Evolutionary conservation across 768 basidiomycete genomes (phyloP).

Genomic region (Hydnomerulius pinastri): DNA sequence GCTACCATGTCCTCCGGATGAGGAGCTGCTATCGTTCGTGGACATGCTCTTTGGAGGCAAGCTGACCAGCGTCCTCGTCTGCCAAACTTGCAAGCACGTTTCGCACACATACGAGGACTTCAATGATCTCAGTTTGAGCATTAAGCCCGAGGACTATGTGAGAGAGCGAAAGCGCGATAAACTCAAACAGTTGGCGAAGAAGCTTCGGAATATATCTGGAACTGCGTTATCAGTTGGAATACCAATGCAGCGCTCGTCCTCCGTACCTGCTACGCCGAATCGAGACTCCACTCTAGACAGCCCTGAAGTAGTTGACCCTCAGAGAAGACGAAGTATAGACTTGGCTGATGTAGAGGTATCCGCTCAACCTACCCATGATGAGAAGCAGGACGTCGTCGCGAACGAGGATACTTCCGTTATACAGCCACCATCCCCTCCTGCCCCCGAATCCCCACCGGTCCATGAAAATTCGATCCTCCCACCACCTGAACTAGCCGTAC

Average conservation of each 20-base stretch:
- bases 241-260: conserved; percentile 53
- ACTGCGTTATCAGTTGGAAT: conserved; percentile 24
- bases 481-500: conserved; percentile 10
- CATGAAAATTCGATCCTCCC: conserved; percentile 12
- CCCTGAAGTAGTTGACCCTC: conserved; percentile 21
- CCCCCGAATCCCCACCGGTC: conserved; percentile 10
- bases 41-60: conserved; percentile 92
- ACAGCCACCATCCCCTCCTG: conserved; percentile 4
- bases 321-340: conserved; percentile 35
- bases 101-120: conserved; percentile 92
- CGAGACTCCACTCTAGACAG: conserved; percentile 35
- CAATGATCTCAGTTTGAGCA: conserved; percentile 88
- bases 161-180: conserved; percentile 76
- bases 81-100: conserved; percentile 91
- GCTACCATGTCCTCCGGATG: conserved; percentile 31
- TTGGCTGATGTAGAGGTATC: conserved; percentile 38
- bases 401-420: conserved; percentile 1
- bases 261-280: conserved; percentile 51
- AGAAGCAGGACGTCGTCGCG: conserved; percentile 1
- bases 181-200: conserved; percentile 72
- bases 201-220: conserved; percentile 46
- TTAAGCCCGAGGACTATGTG: conserved; percentile 79
- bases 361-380: conserved; percentile 1
- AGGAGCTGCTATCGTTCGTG: conserved; percentile 68
- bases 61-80: conserved; percentile 89